Percentiles rank a stretch among this genome's conserved stretches.
Conservation (phyloP, 305 asterid species). For the Fraxinus platypoda region DNA sequence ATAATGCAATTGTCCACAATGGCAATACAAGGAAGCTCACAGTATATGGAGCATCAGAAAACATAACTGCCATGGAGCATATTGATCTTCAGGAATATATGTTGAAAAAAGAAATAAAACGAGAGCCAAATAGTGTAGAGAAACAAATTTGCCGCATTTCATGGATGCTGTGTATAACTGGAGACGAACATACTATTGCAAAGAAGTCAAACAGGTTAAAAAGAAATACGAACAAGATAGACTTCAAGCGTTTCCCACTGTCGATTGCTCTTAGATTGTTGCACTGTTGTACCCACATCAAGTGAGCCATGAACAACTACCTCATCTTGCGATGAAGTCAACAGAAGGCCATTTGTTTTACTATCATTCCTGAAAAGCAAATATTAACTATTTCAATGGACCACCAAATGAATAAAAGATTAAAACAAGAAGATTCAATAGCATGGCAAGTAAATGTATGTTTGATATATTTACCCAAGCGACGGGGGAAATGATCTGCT, state of each 20-base stretch:
- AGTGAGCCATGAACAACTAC: conserved; percentile 40
- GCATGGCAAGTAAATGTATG: conserved; percentile 7
- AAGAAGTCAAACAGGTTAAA: background rate
- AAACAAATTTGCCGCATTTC: background rate
- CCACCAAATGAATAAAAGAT: conserved; percentile 5
- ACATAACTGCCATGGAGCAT: background rate
- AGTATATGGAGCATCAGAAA: background rate
- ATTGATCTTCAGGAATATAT: background rate
- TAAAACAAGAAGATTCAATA: background rate
- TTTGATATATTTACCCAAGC: conserved; percentile 44
- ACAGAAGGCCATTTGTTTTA: conserved; percentile 57
- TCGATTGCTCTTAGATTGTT: conserved; percentile 51
- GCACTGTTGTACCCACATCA: conserved; percentile 48
- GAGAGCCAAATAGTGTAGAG: conserved; percentile 5
- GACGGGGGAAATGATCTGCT: conserved; percentile 38
- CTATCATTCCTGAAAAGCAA: conserved; percentile 59
- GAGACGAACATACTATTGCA: conserved; percentile 4
- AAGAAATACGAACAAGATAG: conserved; percentile 71
- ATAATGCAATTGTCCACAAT: background rate
- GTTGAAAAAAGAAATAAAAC: background rate
- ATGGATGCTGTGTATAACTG: background rate
- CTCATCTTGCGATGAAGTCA: conserved; percentile 75
- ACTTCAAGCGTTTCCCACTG: conserved; percentile 92
- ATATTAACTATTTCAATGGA: conserved; percentile 7
- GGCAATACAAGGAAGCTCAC: conserved; percentile 10